These are phyloP conservation scores for Ophiostoma sp. DNA, from an alignment of 2,329 filamentous ascomycete species.

Conservation along the genomic window DNA sequence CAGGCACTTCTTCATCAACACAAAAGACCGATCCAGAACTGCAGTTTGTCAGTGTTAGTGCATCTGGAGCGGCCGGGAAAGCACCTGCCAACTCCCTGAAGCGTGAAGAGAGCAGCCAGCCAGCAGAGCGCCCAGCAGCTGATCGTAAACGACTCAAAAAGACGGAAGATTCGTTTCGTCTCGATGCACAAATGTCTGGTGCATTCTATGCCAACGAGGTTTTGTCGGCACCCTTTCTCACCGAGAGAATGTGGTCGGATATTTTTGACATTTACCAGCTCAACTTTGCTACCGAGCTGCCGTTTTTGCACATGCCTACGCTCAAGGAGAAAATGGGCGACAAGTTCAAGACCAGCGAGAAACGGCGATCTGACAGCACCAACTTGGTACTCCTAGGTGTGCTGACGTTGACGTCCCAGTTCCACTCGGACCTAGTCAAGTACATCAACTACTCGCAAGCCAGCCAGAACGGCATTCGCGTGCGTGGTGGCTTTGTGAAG, in stretches of 20 bases:
- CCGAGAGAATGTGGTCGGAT: conserved; percentile 61
- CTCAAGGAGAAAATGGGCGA: conserved; percentile 50
- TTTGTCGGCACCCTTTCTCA: conserved; percentile 57
- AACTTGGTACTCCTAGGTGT: conserved; percentile 60
- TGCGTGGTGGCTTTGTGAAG: conserved; percentile 33
- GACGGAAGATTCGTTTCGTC: conserved; percentile 40
- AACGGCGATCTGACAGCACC: conserved; percentile 33
- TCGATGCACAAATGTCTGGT: conserved; percentile 37
- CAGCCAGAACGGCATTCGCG: conserved; percentile 33
- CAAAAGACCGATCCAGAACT: conserved; percentile 22
- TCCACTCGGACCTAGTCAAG: conserved; percentile 56
- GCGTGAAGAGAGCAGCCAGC: conserved; percentile 38
- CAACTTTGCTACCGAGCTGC: conserved; percentile 66
- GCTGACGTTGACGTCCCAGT: conserved; percentile 63
- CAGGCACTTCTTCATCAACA: conserved; percentile 34
- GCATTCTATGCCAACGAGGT: conserved; percentile 50
- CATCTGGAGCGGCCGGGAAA: background rate
- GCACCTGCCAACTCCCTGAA: conserved; percentile 32
- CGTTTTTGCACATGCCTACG: conserved; percentile 63
- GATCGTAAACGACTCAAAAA: conserved; percentile 48
- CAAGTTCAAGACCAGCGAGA: conserved; percentile 31
- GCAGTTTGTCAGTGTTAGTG: conserved; percentile 8
- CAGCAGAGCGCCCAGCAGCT: conserved; percentile 35
- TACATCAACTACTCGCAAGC: conserved; percentile 42
- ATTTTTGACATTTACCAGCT: conserved; percentile 65